phyloP scores from a whole-genome alignment of 164 flowering plant genomes.

The Akebia trifoliata region DNA sequence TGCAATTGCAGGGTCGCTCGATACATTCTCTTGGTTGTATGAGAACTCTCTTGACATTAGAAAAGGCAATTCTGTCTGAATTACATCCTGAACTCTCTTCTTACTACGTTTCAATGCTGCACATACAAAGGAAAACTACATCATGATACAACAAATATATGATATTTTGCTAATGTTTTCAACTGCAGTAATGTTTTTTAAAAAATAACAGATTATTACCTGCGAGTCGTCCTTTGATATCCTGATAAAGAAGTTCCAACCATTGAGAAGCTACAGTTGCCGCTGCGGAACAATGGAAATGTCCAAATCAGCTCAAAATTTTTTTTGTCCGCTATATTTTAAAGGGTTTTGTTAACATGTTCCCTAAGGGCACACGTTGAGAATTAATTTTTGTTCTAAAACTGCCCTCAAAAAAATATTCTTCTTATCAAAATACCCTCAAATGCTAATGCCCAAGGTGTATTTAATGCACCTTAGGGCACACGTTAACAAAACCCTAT shows the following conservation, averaged over 20 bases:
- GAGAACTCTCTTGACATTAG: conserved; percentile 56
- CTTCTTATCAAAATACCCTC: too few relatives aligned
- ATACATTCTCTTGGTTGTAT: conserved; percentile 41
- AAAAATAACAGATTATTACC: conserved; percentile 33
- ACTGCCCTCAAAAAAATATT: too few relatives aligned
- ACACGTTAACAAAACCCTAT: too few relatives aligned
- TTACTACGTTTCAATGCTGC: conserved; percentile 81
- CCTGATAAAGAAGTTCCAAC: conserved; percentile 84
- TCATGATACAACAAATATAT: neutral
- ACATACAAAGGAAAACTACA: conserved; percentile 5
- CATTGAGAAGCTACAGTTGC: conserved; percentile 93
- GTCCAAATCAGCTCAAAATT: conserved; percentile 10
- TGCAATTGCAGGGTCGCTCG: conserved; percentile 22
- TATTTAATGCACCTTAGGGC: too few relatives aligned
- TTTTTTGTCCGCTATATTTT: neutral
- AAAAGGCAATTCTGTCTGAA: conserved; percentile 65
- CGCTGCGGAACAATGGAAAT: conserved; percentile 44
- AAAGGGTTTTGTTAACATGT: too few relatives aligned
- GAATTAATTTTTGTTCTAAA: too few relatives aligned
- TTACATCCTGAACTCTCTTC: conserved; percentile 67
- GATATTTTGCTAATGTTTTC: neutral
- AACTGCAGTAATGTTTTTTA: neutral
- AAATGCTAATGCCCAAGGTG: too few relatives aligned
- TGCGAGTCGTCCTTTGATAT: conserved; percentile 78
- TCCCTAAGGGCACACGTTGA: too few relatives aligned